Conservation (phyloP, 345 rosid genomes). For the Eucalyptus pauciflora region DNA sequence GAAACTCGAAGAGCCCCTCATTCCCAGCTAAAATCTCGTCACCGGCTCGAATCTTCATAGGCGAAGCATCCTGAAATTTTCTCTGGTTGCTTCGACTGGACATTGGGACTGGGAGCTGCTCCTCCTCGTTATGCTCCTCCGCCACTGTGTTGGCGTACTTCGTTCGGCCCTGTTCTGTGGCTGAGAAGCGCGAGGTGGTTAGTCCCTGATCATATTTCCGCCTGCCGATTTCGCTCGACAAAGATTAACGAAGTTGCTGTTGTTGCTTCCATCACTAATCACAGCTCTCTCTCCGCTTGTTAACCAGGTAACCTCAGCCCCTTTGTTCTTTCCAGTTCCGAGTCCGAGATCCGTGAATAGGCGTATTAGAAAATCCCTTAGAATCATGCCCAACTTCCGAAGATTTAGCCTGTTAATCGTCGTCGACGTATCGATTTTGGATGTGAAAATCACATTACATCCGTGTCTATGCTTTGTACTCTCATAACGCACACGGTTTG, state of each 20-base stretch:
- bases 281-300: neutral
- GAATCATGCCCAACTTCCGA: neutral
- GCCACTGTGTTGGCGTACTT: neutral
- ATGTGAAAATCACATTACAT: neutral
- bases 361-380: neutral
- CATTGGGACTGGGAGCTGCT: accelerated
- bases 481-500: neutral
- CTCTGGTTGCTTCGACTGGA: neutral
- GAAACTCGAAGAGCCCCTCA: neutral
- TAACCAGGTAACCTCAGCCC: neutral
- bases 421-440: neutral
- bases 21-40: neutral
- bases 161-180: neutral
- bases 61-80: neutral
- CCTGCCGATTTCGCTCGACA: neutral
- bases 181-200: neutral
- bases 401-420: neutral
- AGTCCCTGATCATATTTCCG: neutral
- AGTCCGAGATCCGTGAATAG: neutral
- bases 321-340: neutral
- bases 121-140: neutral
- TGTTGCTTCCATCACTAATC: neutral
- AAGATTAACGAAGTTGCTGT: neutral
- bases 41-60: neutral
- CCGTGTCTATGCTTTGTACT: neutral